A percentile compares a stretch with the other conserved stretches of the same genome.
Conservation (phyloP, 768 basidiomycete species). For the Suillus sp. region DNA sequence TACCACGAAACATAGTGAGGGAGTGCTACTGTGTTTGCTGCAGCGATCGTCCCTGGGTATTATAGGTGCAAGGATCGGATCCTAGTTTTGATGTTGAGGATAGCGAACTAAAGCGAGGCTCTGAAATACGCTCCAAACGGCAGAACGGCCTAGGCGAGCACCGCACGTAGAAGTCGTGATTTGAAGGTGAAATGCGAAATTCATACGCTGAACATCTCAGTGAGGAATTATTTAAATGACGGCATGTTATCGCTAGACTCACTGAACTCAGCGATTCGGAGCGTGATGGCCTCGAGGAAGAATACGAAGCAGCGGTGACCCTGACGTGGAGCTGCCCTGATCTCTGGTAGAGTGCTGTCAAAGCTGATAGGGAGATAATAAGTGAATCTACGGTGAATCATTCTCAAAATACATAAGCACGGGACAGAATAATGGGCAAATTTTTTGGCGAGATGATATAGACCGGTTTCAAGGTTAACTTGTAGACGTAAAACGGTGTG, state of each 20-base stretch:
- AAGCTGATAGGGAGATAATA: constrained; percentile 10
- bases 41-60: not conserved
- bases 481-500: constrained; percentile 33
- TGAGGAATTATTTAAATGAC: constrained; percentile 33
- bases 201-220: constrained; percentile 37
- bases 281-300: constrained; percentile 39
- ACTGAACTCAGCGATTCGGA: constrained; percentile 37
- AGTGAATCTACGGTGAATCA: constrained; percentile 30
- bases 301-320: constrained; percentile 31
- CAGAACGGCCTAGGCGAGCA: constrained; percentile 39
- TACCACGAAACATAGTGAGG: constrained; percentile 35
- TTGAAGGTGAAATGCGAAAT: constrained; percentile 35
- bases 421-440: constrained; percentile 35
- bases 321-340: constrained; percentile 19
- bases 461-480: constrained; percentile 23
- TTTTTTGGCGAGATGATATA: constrained; percentile 23
- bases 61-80: constrained; percentile 7
- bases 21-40: not conserved
- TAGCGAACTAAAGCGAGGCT: constrained; percentile 14
- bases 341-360: not conserved
- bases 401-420: constrained; percentile 41
- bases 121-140: constrained; percentile 36
- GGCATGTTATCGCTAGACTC: constrained; percentile 31
- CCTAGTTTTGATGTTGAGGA: constrained; percentile 5
- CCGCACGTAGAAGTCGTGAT: constrained; percentile 31